Evolutionary conservation across 2,329 filamentous ascomycete species (phyloP).

Genomic region (Alternaria consortialis): DNA sequence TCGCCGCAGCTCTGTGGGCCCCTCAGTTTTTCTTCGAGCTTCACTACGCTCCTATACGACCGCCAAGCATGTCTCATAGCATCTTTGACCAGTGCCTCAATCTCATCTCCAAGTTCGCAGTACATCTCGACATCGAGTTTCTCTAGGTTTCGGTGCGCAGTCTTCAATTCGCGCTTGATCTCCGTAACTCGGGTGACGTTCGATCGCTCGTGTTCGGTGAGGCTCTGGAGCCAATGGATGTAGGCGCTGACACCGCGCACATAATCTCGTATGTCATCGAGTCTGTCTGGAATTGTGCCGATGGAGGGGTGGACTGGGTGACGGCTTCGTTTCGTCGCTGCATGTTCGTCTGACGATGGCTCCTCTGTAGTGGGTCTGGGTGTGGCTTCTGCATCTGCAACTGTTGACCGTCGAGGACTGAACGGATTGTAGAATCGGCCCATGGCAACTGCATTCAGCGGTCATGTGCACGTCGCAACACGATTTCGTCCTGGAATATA

Average conservation of each 20-base stretch:
- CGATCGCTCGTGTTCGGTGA: constrained; percentile 24
- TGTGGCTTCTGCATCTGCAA: neutral
- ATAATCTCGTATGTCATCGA: constrained; percentile 6
- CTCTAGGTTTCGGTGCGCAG: constrained; percentile 32
- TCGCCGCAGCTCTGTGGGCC: neutral
- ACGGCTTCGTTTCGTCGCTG: neutral
- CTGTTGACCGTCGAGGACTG: neutral
- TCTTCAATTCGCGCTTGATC: constrained; percentile 32
- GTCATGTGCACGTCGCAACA: neutral
- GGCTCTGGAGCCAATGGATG: constrained; percentile 24
- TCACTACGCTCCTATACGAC: constrained; percentile 28
- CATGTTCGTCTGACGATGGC: neutral
- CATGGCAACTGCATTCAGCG: neutral
- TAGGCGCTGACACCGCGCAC: constrained; percentile 9
- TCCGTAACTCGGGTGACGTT: constrained; percentile 27
- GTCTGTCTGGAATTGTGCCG: neutral
- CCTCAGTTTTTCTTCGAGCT: constrained; percentile 26
- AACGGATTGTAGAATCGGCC: constrained; percentile 1
- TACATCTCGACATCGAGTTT: constrained; percentile 26
- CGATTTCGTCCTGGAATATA: neutral
- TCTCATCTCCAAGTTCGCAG: constrained; percentile 15
- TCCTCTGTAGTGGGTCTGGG: neutral
- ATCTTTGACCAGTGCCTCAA: constrained; percentile 19
- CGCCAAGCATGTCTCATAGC: constrained; percentile 32
- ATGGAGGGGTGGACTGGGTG: neutral